Conservation (phyloP, 441 rosid genomes). For the Manihot esculenta region DNA sequence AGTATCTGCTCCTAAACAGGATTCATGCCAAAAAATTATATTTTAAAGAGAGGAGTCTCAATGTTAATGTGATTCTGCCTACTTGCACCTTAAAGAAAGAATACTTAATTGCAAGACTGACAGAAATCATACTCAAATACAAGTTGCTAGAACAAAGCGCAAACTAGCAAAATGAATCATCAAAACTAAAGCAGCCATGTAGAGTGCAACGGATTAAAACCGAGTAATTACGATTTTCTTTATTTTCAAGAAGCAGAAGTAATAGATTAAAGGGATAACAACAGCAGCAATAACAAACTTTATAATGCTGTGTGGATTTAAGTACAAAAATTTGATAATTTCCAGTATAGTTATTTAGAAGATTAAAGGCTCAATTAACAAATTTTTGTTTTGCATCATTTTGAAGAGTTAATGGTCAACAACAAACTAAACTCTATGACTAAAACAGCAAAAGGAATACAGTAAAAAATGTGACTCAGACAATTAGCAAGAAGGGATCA, state of each 20-base stretch:
- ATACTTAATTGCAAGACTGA: not conserved
- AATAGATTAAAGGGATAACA: not conserved
- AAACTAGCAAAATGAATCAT: not conserved
- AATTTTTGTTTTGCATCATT: not conserved
- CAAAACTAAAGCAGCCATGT: too few relatives aligned
- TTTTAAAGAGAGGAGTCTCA: not conserved
- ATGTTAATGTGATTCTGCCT: not conserved
- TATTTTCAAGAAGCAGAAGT: too few relatives aligned
- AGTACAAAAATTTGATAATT: not conserved
- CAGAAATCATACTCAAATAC: not conserved
- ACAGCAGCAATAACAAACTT: not conserved
- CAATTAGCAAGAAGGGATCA: slow-evolving; percentile 14
- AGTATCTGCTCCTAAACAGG: too few relatives aligned
- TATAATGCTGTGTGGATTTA: not conserved
- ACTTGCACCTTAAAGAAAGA: not conserved
- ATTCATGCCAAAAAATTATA: too few relatives aligned
- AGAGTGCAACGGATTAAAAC: too few relatives aligned
- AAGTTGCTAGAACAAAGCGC: not conserved
- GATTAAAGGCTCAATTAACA: not conserved
- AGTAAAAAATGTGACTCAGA: slow-evolving; percentile 3
- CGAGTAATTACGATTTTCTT: too few relatives aligned
- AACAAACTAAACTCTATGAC: not conserved
- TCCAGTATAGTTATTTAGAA: not conserved
- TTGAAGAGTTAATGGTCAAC: not conserved
- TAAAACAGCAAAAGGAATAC: slow-evolving; percentile 1